phyloP scores from a whole-genome alignment of 768 basidiomycete species.

The Ramaria sp. region DNA sequence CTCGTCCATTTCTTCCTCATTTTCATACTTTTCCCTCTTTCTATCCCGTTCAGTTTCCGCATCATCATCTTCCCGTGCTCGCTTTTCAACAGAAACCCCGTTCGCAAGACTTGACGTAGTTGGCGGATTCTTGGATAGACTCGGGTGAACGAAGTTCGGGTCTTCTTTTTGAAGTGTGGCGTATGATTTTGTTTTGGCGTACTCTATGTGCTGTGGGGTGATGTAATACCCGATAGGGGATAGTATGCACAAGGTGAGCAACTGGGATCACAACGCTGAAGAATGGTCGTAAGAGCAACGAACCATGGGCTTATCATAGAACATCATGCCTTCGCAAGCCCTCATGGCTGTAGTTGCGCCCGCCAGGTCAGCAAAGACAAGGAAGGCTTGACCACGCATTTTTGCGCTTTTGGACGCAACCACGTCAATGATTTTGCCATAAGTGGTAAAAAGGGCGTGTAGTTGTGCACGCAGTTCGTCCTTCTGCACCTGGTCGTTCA shows the following conservation, averaged over 20 bases:
- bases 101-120: constrained; percentile 7
- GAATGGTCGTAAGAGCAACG: constrained; percentile 22
- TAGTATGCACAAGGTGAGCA: constrained; percentile 10
- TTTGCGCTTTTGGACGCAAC: constrained; percentile 77
- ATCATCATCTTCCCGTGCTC: constrained; percentile 52
- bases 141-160: constrained; percentile 69
- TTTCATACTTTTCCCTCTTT: constrained; percentile 64
- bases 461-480: constrained; percentile 78
- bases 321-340: constrained; percentile 84
- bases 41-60: constrained; percentile 40
- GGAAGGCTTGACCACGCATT: constrained; percentile 92
- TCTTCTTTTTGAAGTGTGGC: constrained; percentile 75
- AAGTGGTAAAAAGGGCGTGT: constrained; percentile 82
- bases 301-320: constrained; percentile 89
- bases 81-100: constrained; percentile 36
- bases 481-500: constrained; percentile 89
- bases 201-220: constrained; percentile 65
- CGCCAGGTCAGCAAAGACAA: constrained; percentile 88
- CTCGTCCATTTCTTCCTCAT: constrained; percentile 69
- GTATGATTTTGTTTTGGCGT: constrained; percentile 83
- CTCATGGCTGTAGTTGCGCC: constrained; percentile 89
- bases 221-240: neutral
- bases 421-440: constrained; percentile 90
- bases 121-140: constrained; percentile 35
- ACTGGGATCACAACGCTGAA: constrained; percentile 10